Evolutionary conservation across 345 rosid species (phyloP), one percentile per base, ranked within the genome.

Genomic region (Cochlearia excelsa): DNA sequence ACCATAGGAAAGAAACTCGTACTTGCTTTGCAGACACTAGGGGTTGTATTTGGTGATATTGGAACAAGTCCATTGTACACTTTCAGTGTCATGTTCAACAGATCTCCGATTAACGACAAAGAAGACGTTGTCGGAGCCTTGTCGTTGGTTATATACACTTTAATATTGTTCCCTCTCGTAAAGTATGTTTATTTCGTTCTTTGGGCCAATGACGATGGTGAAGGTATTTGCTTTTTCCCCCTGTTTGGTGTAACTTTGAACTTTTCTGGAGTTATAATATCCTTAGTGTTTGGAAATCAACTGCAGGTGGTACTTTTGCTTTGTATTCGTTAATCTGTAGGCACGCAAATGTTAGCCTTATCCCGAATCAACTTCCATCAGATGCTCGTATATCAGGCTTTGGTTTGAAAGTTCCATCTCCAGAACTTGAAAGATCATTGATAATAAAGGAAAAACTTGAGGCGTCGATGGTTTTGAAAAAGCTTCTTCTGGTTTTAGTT

Each of bases 161-260:
- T 92, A 65, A 81, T 93, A 66, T 76, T 93, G 89, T 77, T 87
- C 61, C 94, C 99, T 59, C 77, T 89, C 23, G 75, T 93, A 45
- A 93, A 93, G 75, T 93, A 93, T 84, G 97, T 82, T 47, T 70
- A 81, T 64, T 88, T 93, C 51, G 99, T 89, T 65, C 95, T 93
- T 54, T 89, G 97, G 95, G 99, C 96, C 41, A 93, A 93, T 69
- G 97, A 93, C 50, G 97, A 93, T 53, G 99, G 99, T 60, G 99
- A 93, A 93, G 99, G 95, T 93, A 77, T 46, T 57, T 37, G 6
- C 43, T 30, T 70, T 60, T 26, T 47, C 11, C 57, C 34, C 51
- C 9, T 43, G 26, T 45, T 40, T 44, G 35, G 7, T 29, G 39
- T 30, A 8, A 5, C 4, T 3, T 50, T 42, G 10, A 7, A 30